phyloP scores from a whole-genome alignment of 1,139 yeast genomes.

The Candida dubliniensis region DNA sequence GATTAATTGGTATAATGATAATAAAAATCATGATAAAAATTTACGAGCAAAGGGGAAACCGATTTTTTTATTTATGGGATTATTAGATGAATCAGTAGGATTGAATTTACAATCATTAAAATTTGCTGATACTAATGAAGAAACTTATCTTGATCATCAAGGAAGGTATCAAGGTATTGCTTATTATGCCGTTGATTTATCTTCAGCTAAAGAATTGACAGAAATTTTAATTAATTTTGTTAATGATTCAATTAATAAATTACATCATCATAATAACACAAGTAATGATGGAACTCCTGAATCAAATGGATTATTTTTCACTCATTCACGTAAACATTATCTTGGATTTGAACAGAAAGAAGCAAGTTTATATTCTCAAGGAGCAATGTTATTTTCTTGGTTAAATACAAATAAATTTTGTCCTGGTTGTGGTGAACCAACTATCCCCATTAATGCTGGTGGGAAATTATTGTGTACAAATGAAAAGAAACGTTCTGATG shows the following conservation, averaged over 20 bases:
- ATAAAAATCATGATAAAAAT: constrained; percentile 34
- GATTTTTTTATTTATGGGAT: constrained; percentile 63
- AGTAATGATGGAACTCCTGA: constrained; percentile 12
- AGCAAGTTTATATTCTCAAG: constrained; percentile 74
- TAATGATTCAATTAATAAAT: constrained; percentile 12
- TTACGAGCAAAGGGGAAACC: constrained; percentile 39
- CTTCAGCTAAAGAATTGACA: constrained; percentile 30
- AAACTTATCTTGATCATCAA: constrained; percentile 41
- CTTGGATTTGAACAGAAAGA: constrained; percentile 44
- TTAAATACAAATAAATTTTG: constrained; percentile 71
- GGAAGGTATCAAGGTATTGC: constrained; percentile 69
- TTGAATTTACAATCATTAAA: constrained; percentile 31
- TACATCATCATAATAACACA: constrained; percentile 12
- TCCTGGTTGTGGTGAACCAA: constrained; percentile 81
- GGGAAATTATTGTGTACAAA: constrained; percentile 69
- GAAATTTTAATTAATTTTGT: constrained; percentile 23
- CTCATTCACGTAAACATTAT: constrained; percentile 37
- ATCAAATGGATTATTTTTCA: constrained; percentile 26
- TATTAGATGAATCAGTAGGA: constrained; percentile 56
- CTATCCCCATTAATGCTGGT: constrained; percentile 77
- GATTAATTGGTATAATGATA: constrained; percentile 30
- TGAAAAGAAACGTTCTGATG: constrained; percentile 10
- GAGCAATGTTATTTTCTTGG: constrained; percentile 88
- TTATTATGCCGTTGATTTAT: constrained; percentile 72
- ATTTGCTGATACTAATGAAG: constrained; percentile 25